These are phyloP conservation scores for Pseudonitzschia pungens DNA, from an alignment of 108 stramenopile species.

Conservation along the genomic window DNA sequence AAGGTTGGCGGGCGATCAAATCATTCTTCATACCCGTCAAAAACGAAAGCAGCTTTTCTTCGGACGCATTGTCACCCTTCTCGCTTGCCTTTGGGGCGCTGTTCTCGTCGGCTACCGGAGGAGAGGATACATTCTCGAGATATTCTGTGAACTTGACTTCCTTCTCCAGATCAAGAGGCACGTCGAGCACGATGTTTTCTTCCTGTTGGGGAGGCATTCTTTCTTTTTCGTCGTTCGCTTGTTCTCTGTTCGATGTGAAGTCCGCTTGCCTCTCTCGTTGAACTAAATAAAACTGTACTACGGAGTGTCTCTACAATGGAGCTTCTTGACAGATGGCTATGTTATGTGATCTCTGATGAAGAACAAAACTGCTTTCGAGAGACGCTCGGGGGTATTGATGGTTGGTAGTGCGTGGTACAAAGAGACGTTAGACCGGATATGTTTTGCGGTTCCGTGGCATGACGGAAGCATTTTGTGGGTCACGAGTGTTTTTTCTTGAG, in stretches of 20 bases:
- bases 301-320: no score
- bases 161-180: background rate
- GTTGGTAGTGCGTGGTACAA: no score
- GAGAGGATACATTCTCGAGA: no score
- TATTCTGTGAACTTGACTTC: background rate
- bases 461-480: background rate
- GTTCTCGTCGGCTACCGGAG: no score
- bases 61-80: background rate
- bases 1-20: constrained; percentile 2
- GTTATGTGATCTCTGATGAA: no score
- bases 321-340: no score
- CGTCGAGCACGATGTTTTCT: background rate
- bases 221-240: background rate
- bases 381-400: no score
- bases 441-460: background rate
- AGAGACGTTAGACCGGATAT: no score
- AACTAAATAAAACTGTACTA: no score
- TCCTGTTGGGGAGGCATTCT: background rate
- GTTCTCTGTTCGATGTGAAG: background rate
- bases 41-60: constrained; percentile 12
- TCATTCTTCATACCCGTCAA: constrained; percentile 18
- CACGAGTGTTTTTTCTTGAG: background rate
- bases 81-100: background rate
- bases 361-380: no score
- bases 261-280: no score